Conservation (phyloP, 768 basidiomycete species). For the Amanita molliuscula region DNA sequence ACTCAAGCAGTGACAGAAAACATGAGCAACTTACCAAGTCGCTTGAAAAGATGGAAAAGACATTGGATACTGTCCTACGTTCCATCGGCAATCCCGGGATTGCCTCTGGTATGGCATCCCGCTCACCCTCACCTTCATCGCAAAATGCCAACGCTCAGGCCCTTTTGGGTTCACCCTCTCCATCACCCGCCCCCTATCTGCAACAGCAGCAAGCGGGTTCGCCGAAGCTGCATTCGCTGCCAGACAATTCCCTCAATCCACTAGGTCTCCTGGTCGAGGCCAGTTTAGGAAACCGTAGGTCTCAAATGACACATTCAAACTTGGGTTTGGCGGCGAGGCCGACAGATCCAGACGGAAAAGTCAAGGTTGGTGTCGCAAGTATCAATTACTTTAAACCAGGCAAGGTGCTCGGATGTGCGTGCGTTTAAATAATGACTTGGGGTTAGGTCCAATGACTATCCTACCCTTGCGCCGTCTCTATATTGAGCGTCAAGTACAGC, state of each 20-base stretch:
- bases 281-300: constrained; percentile 64
- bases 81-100: constrained; percentile 82
- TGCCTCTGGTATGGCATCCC: constrained; percentile 70
- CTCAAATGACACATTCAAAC: constrained; percentile 33
- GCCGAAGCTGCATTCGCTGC: constrained; percentile 83
- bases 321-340: constrained; percentile 27
- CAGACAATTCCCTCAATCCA: constrained; percentile 89
- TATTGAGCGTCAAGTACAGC: constrained; percentile 85
- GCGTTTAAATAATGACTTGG: constrained; percentile 1
- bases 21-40: constrained; percentile 75
- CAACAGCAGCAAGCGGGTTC: constrained; percentile 37
- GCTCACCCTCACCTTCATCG: constrained; percentile 62
- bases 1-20: constrained; percentile 46
- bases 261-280: constrained; percentile 89
- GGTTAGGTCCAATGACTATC: constrained; percentile 79
- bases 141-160: constrained; percentile 49
- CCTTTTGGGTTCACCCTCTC: constrained; percentile 42
- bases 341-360: constrained; percentile 25
- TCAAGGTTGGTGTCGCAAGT: constrained; percentile 70
- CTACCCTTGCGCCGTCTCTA: constrained; percentile 72
- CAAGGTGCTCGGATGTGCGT: constrained; percentile 18
- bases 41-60: constrained; percentile 84
- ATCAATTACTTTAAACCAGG: constrained; percentile 91
- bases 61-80: constrained; percentile 83
- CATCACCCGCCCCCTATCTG: constrained; percentile 23